Evolutionary conservation across 257 asterid species (phyloP).

Genomic region (Solanum bulbocastanum): DNA sequence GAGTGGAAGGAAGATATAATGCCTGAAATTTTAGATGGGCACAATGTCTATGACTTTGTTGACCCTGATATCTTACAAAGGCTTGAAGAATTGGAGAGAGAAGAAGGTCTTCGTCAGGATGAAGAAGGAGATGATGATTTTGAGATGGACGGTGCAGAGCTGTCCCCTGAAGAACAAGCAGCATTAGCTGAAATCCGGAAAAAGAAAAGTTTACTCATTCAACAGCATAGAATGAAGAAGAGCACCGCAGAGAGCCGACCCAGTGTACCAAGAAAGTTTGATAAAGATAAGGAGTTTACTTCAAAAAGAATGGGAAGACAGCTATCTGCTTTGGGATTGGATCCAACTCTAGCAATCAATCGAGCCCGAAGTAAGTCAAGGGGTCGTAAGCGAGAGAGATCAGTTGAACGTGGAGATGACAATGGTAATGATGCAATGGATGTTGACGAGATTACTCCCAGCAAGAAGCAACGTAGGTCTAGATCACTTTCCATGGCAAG

Average conservation of each 20-base stretch:
- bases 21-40: slow-evolving; percentile 91
- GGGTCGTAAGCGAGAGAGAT: slow-evolving; percentile 91
- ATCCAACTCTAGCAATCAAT: slow-evolving; percentile 62
- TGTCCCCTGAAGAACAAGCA: slow-evolving; percentile 62
- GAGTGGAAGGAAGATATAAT: slow-evolving; percentile 87
- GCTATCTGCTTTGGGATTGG: slow-evolving; percentile 56
- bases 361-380: slow-evolving; percentile 79
- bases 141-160: slow-evolving; percentile 82
- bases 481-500: slow-evolving; percentile 9
- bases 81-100: slow-evolving; percentile 86
- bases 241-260: slow-evolving; percentile 88
- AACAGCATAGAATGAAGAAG: slow-evolving; percentile 73
- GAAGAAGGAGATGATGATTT: slow-evolving; percentile 58
- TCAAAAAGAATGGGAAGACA: slow-evolving; percentile 87
- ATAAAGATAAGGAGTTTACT: slow-evolving; percentile 59
- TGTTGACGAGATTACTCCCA: slow-evolving; percentile 49
- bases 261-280: slow-evolving; percentile 67
- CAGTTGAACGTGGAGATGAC: slow-evolving; percentile 22
- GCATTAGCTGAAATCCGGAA: slow-evolving; percentile 63
- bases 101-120: slow-evolving; percentile 71
- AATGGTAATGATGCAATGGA: slow-evolving; percentile 48
- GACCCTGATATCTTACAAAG: slow-evolving; percentile 84
- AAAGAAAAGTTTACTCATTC: slow-evolving; percentile 71
- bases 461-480: slow-evolving; percentile 50
- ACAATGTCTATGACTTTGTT: slow-evolving; percentile 81